Evolutionary conservation across 1,284 basidiomycete species (phyloP).

Genomic region (Ceratorhiza oryzae-sativae): DNA sequence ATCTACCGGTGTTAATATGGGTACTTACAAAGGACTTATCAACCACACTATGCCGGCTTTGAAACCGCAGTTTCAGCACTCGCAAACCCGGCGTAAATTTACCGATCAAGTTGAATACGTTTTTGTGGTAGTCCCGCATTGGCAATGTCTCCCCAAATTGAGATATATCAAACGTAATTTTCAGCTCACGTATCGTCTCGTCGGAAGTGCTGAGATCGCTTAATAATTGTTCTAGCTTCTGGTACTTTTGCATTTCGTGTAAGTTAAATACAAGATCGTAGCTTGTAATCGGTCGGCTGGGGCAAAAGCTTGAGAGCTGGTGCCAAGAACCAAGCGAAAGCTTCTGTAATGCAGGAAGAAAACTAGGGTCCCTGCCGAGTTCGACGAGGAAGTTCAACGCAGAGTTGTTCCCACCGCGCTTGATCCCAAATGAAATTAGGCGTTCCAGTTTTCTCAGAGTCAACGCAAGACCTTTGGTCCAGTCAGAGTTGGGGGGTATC

Average conservation of each 20-base stretch:
- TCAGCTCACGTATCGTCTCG: neutral
- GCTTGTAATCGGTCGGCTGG: conserved; percentile 10
- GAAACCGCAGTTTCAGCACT: conserved; percentile 4
- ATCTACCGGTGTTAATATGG: too few species aligned
- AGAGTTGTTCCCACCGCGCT: neutral
- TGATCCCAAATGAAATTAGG: conserved; percentile 22
- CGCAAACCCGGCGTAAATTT: conserved; percentile 10
- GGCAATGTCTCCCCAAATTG: neutral
- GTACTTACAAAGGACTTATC: neutral
- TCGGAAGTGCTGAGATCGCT: neutral
- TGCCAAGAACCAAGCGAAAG: conserved; percentile 25
- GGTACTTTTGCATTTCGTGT: neutral
- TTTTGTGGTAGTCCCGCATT: neutral
- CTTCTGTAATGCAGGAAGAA: conserved; percentile 27
- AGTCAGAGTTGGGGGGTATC: conserved; percentile 11
- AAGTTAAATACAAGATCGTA: conserved; percentile 4
- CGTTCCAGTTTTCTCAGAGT: conserved; percentile 1
- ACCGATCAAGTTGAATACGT: neutral
- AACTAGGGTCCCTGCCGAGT: conserved; percentile 1
- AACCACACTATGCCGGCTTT: neutral
- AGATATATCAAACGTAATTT: neutral
- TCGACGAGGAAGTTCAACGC: neutral
- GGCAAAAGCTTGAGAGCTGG: neutral
- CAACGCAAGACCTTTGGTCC: neutral
- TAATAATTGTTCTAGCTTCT: conserved; percentile 6